Evolutionary conservation across 1,284 basidiomycete genomes (phyloP), one percentile per base, ranked within the genome.

Genomic region (Ceratobasidium sp.): DNA sequence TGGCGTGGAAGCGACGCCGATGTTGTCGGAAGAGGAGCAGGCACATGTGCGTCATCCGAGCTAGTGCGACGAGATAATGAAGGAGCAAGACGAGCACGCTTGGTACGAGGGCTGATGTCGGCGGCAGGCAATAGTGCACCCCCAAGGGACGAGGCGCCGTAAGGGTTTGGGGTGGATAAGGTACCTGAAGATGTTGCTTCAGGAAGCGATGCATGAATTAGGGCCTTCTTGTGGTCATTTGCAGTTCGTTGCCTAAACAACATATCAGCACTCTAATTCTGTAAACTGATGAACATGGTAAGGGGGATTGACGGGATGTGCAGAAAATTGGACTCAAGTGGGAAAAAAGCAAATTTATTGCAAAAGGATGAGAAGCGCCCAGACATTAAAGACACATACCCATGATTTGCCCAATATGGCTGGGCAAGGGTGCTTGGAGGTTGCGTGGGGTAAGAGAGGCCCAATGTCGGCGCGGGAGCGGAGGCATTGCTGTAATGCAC

Each of bases 361-460:
- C 22, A 60, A 72, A 72, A 62, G 65, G 56, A 51, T 15, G 2
- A 22, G 69, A 72, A 72, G 69, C 69, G 69, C 69, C 56, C 22
- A 60, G 56, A 57, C 60, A 69, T 59, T 47, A n/a, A 41, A 59
- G 69, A 59, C 69, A 72, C 69, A 57, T 72, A 72, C 69, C 69
- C 69, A 72, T 72, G 60, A 62, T 72, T 72, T 53, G 69, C 69
- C 69, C 69, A 72, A 72, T 50, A 72, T n/a, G 69, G 69, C 69
- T 72, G 69, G 56, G 69, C 69, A 72, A 54, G 56, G 69, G 69
- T 45, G 69, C 69, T 56, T 31, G 48, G 56, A 36, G 44, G 47
- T 48, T 57, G 69, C 59, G 19, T 36, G 31, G 69, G 69, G 51
- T 72, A 72, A 1, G 69, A 41, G 27, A 57, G 36, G 44, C 6